Base-by-base conservation (phyloP, 345 rosid genomes). In the Camelina neglecta region DNA sequence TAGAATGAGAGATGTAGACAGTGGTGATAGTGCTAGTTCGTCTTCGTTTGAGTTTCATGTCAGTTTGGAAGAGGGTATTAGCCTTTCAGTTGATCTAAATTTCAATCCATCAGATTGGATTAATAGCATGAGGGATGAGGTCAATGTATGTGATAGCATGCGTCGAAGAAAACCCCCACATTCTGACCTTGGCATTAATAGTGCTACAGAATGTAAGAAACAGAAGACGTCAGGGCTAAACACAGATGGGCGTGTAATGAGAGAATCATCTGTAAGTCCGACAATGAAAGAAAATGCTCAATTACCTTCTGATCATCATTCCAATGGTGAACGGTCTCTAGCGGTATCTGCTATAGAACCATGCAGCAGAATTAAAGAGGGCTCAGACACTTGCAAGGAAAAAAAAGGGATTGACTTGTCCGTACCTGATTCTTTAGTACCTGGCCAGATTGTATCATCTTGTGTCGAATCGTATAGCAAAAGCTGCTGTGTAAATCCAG, bases 31-130 rank as follows among this genome's bases (percentile, higher is more conserved):
- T 76, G 73, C 83, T 76, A 79, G 84, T 54, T 72, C 89, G 48
- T 80, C 90, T 79, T 78, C 86, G 15, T 90, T 93, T 69, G 86
- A 93, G 84, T 93, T 89, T 81, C 82, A 86, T 78, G 96, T 80
- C 53, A 78, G 80, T 81, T 81, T 84, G 75, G 96, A 90, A 66
- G 83, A 83, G 69, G 98, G 98, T 77, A 82, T 93, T 60, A 90
- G 85, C 61, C 93, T 93, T 65, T 85, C 75, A 65, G 94, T 93
- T 78, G 98, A 93, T 80, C 72, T 93, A 55, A 81, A 75, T 75
- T 87, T 86, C 49, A 83, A 74, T 71, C 91, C 91, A 70, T 81
- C 84, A 74, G 90, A 89, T 33, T 93, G 95, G 98, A 80, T 80
- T 69, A 85, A 80, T 44, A 85, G 86, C 77, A 76, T 89, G 82